Base-by-base conservation (phyloP, 441 rosid species). In the Syzygium syzygioides region DNA sequence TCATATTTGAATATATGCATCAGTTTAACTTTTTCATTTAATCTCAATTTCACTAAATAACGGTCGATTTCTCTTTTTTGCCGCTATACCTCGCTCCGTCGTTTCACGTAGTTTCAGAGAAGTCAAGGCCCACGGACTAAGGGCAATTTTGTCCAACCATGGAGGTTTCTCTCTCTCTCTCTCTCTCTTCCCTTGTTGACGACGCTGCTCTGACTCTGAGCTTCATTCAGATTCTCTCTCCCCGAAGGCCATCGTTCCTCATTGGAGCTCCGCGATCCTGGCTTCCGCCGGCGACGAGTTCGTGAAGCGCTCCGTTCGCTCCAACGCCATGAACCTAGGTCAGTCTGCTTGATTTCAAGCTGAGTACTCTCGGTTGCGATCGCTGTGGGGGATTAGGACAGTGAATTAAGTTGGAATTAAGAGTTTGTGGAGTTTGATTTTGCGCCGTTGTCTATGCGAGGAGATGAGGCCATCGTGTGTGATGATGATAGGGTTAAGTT, bases 261-360 rank as follows among this genome's bases (percentile, higher is more conserved):
- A 9, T 64, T 93, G 95, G 89, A 91, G 45, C 45, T 41, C 93
- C 87, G 87, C 94, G 64, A 89, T 52, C 85, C 95, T 97, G 98
- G 95, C 92, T 87, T 64, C 88, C 48, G 86, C 90, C 62, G 88
- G 90, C 52, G 94, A 93, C 1, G 97, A 95, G 53, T 93, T 95
- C 89, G 95, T 96, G 53, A 96, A 94, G 91, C 95, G 97, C 86
- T 92, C 91, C 86, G 93, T 97, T 86, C 89, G 90, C 90, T 95
- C 97, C 18, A 95, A 96, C 91, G 99, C 99, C 86, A 95, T 91
- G 98, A 95, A 93, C 92, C 89, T 95, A 89, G 99, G 97, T 95
- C 83, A 41, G 83, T 76, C 14, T 26, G 2, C 52, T 41, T n/a
- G 52, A 76, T 76, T 41, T 41, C 23, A 41, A 76, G 83, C 52